A percentile compares a stretch with the other conserved stretches of the same genome.
phyloP scores from a whole-genome alignment of 2,329 filamentous ascomycete species.

The Nigrospora osmanthi region DNA sequence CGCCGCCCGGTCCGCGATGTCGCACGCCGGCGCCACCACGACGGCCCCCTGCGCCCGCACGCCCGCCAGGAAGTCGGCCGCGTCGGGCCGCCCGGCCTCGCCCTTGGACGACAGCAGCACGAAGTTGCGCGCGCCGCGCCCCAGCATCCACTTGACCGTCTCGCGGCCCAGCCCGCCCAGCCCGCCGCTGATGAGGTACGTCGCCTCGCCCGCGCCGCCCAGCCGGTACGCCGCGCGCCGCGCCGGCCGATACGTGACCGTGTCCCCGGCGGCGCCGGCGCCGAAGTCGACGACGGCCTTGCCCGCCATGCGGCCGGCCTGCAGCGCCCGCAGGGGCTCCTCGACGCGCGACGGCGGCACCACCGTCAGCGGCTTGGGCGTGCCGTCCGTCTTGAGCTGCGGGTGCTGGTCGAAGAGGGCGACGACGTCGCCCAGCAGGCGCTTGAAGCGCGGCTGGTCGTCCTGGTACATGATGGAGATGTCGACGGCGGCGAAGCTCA shows the following conservation, averaged over 20 bases:
- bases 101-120: conserved; percentile 34
- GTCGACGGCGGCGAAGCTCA: conserved; percentile 1
- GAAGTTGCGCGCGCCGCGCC: conserved; percentile 38
- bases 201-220: conserved; percentile 21
- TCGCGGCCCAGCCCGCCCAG: conserved; percentile 42
- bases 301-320: background rate
- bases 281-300: conserved; percentile 1
- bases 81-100: background rate
- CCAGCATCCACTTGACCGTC: conserved; percentile 39
- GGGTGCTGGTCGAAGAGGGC: background rate
- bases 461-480: background rate
- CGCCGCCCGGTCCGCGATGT: background rate
- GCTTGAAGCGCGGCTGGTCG: background rate
- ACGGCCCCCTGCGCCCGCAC: background rate
- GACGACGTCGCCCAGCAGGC: background rate
- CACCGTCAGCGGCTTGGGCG: background rate
- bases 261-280: background rate
- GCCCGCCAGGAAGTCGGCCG: background rate
- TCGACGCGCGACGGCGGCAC: background rate
- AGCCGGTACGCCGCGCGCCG: background rate
- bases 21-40: background rate
- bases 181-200: conserved; percentile 43
- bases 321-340: conserved; percentile 1
- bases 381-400: background rate
- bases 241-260: background rate